Percentiles rank a stretch among this genome's conserved stretches.
phyloP scores from a whole-genome alignment of 306 rosid genomes.

The Trifolium subterraneum region DNA sequence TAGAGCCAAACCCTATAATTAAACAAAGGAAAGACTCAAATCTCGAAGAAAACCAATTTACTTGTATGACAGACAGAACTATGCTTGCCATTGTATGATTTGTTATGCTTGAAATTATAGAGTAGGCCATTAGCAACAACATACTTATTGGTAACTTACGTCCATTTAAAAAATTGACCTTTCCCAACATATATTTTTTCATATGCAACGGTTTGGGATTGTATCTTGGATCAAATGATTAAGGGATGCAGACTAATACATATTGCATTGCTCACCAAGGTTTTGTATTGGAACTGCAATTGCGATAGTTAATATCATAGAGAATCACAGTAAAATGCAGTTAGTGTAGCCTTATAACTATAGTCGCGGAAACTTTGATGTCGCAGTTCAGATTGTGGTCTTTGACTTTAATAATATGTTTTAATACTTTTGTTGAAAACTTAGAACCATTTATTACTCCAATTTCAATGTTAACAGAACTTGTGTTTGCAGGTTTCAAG shows the following conservation, averaged over 20 bases:
- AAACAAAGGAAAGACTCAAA: not conserved
- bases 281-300: not conserved
- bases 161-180: not conserved
- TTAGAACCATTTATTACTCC: not conserved
- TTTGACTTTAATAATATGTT: not conserved
- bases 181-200: not conserved
- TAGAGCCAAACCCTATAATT: not conserved
- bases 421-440: not conserved
- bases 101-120: slow-evolving; percentile 5
- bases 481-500: slow-evolving; percentile 69
- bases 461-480: slow-evolving; percentile 30
- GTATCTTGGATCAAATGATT: not conserved
- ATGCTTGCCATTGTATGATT: not conserved
- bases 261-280: not conserved
- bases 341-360: not conserved
- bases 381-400: not conserved
- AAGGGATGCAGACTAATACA: not conserved
- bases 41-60: not conserved
- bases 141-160: not conserved
- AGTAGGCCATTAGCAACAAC: slow-evolving; percentile 11
- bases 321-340: not conserved
- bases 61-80: not conserved
- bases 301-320: not conserved
- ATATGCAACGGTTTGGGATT: not conserved
- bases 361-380: not conserved